Conservation (phyloP, 2,329 filamentous ascomycete species). For the Hymenoscyphus fraxineus region DNA sequence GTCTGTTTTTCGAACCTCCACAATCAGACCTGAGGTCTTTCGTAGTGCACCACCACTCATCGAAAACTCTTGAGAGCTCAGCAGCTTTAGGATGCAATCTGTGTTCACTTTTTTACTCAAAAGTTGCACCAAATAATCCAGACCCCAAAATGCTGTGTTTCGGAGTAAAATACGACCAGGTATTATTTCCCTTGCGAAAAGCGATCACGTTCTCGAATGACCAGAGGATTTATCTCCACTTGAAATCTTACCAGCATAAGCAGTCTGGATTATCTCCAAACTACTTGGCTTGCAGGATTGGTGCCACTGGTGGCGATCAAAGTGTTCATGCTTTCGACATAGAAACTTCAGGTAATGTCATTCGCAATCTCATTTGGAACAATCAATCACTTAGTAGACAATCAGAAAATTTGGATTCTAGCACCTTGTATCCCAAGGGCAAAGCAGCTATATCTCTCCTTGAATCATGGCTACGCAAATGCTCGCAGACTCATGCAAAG, state of each 20-base stretch:
- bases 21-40: not conserved
- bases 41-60: constrained; percentile 14
- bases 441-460: constrained; percentile 5
- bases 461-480: constrained; percentile 17
- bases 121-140: not conserved
- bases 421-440: constrained; percentile 11
- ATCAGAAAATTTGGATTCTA: constrained; percentile 11
- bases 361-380: not conserved
- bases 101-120: constrained; percentile 10
- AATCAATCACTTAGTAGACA: not conserved
- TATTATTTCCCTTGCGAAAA: not conserved
- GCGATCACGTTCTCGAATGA: not conserved
- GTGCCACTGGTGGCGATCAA: constrained; percentile 6
- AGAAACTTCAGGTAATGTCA: constrained; percentile 14
- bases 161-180: not conserved
- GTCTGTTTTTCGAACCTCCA: constrained; percentile 2
- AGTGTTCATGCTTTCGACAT: constrained; percentile 10
- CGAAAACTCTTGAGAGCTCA: constrained; percentile 11
- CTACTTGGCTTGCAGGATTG: constrained; percentile 13
- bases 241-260: not conserved
- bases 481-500: constrained; percentile 10
- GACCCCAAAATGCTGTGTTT: not conserved
- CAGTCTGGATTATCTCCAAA: constrained; percentile 1
- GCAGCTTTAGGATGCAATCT: constrained; percentile 13
- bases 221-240: constrained; percentile 4